Evolutionary conservation across 2,329 filamentous ascomycete genomes (phyloP).

Genomic region (Monilinia polystroma): DNA sequence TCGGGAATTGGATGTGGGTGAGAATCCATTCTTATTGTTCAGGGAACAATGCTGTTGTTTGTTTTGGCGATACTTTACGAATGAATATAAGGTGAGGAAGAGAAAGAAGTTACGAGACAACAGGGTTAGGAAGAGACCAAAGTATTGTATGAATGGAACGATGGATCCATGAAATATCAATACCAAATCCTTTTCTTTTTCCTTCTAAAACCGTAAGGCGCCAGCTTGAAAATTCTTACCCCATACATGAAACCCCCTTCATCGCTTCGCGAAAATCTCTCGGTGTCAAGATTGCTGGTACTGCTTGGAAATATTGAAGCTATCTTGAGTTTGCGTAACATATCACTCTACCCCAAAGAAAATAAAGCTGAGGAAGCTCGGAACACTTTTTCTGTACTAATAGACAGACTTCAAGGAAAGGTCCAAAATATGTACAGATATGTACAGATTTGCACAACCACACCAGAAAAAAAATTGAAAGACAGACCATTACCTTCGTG

Average conservation of each 20-base stretch:
- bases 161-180: background rate
- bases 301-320: background rate
- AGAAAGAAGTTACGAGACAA: background rate
- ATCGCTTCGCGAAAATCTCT: slow-evolving; percentile 11
- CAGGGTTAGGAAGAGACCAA: background rate
- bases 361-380: slow-evolving; percentile 4
- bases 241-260: slow-evolving; percentile 2
- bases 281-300: slow-evolving; percentile 3
- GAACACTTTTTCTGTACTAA: slow-evolving; percentile 7
- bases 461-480: slow-evolving; percentile 3
- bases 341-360: background rate
- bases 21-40: slow-evolving; percentile 11
- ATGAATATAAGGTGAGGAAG: slow-evolving; percentile 5
- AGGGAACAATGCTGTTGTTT: slow-evolving; percentile 21
- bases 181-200: background rate
- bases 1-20: slow-evolving; percentile 5
- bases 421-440: slow-evolving; percentile 5
- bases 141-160: background rate
- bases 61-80: slow-evolving; percentile 1
- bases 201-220: slow-evolving; percentile 1
- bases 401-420: slow-evolving; percentile 4
- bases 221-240: background rate
- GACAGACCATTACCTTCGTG: too few species aligned
- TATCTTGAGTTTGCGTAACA: background rate
- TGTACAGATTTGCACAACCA: slow-evolving; percentile 13